Base-by-base conservation (phyloP, 2,329 filamentous ascomycete species). In the Paecilomyces niveus region DNA sequence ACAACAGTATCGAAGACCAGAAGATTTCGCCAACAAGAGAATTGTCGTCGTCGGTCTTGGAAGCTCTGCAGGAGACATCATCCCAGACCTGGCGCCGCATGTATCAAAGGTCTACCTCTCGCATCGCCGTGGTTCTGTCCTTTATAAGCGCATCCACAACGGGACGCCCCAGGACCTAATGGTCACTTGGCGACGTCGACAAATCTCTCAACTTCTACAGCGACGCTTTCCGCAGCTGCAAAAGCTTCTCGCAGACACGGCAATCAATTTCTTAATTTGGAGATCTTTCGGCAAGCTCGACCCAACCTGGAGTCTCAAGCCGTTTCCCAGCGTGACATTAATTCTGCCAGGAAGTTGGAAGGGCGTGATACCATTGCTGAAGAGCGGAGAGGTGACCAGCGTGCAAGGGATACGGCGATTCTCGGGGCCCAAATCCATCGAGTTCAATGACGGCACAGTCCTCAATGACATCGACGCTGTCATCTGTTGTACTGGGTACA, bases 211-310 rank as follows among this genome's bases (percentile, higher is more conserved):
- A 65, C 3, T 55, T 62, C 31, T 70, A 70, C n/a, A 61, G 75
- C 18, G 72, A 74, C 54, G 63, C 62, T 1, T 62, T 75, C n/a
- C 70, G 74, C 39, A 70, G 62, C 59, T 72, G 72, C 35, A 75
- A 71, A 7, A 73, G 73, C 13, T 75, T 74, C 56, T 61, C 31
- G 49, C 55, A 22, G 55, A 51, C 29, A 32, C 24, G 39, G 55
- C 39, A 21, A 31, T 50, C 21, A 39, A 52, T 51, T 56, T 29
- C n/a, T 31, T 56, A 66, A 33, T 59, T 61, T 3, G 66, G 71
- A 50, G 67, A 68, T 39, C 63, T 62, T 39, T 65, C 70, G 45
- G 64, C 8, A 56, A 56, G 33, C 45, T 56, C 13, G 55, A 56
- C 10, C 55, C 33, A 39, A n/a, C 13, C 13, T 39, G 33, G 33